phyloP scores from a whole-genome alignment of 768 basidiomycete species.

The Floccularia luteovirens region DNA sequence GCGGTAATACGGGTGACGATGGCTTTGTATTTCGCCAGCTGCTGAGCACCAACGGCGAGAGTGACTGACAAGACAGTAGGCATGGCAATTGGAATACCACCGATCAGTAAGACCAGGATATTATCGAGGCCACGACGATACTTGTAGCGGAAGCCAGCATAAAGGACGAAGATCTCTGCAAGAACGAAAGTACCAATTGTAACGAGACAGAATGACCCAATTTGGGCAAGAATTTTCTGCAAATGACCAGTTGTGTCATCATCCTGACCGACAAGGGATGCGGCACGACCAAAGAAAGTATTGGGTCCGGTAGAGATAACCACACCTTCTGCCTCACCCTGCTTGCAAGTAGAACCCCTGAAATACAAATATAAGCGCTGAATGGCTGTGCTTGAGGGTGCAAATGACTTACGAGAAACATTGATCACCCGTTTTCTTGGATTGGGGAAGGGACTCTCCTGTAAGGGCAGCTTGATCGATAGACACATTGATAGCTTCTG shows the following conservation, averaged over 20 bases:
- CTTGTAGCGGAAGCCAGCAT: slow-evolving; percentile 82
- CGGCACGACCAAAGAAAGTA: slow-evolving; percentile 98
- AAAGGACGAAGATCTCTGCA: slow-evolving; percentile 90
- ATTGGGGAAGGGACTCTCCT: slow-evolving; percentile 90
- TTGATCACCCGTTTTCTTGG: slow-evolving; percentile 91
- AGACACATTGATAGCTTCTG: slow-evolving; percentile 94
- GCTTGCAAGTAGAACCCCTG: slow-evolving; percentile 96
- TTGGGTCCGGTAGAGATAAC: slow-evolving; percentile 98
- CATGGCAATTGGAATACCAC: slow-evolving; percentile 99
- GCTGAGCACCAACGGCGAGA: slow-evolving; percentile 97
- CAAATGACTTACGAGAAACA: slow-evolving; percentile 83
- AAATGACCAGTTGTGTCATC: slow-evolving; percentile 97
- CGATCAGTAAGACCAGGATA: slow-evolving; percentile 97
- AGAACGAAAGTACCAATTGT: slow-evolving; percentile 95
- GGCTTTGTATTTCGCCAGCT: slow-evolving; percentile 98
- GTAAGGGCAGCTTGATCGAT: slow-evolving; percentile 98
- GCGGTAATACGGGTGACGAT: slow-evolving; percentile 99
- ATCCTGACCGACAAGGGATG: slow-evolving; percentile 94
- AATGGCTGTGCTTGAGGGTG: slow-evolving; percentile 5
- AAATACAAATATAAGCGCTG: slow-evolving; percentile 4
- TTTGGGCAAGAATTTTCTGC: slow-evolving; percentile 97
- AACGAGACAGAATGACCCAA: slow-evolving; percentile 95
- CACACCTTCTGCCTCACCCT: slow-evolving; percentile 98
- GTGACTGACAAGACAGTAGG: slow-evolving; percentile 98
- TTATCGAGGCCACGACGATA: slow-evolving; percentile 96